Evolutionary conservation across 2,329 filamentous ascomycete genomes (phyloP).

Genomic region (Paraphaeosphaeria minitans): DNA sequence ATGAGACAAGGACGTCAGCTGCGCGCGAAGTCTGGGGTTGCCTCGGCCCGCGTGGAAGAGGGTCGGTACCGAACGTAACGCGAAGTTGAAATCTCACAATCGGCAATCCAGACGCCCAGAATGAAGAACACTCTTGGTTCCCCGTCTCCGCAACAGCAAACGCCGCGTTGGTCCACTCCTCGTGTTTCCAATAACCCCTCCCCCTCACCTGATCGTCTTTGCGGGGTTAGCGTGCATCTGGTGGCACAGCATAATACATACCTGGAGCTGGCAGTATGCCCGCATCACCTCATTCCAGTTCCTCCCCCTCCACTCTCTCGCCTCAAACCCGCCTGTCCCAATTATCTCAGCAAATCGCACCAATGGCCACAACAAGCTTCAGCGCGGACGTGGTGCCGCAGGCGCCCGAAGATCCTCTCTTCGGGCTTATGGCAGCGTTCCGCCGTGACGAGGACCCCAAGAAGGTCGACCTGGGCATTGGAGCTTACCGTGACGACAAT

Average conservation of each 20-base stretch:
- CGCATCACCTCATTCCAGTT: slow-evolving; percentile 25
- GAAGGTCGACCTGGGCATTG: slow-evolving; percentile 95
- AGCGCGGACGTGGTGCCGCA: slow-evolving; percentile 78
- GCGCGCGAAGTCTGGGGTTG: neutral
- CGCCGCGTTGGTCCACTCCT: slow-evolving; percentile 2
- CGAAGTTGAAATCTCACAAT: slow-evolving; percentile 18
- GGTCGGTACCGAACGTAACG: slow-evolving; percentile 11
- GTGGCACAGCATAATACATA: slow-evolving; percentile 25
- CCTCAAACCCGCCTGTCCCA: slow-evolving; percentile 55
- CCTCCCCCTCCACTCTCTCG: slow-evolving; percentile 23
- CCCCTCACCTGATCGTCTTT: slow-evolving; percentile 13
- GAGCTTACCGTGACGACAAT: slow-evolving; percentile 92
- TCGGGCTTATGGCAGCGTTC: slow-evolving; percentile 89
- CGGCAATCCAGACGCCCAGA: slow-evolving; percentile 17
- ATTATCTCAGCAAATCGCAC: slow-evolving; percentile 73
- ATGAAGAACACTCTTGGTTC: neutral
- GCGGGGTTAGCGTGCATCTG: slow-evolving; percentile 33
- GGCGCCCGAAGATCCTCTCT: slow-evolving; percentile 93
- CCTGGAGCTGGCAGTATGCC: slow-evolving; percentile 27
- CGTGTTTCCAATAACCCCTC: neutral
- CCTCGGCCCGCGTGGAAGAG: slow-evolving; percentile 6
- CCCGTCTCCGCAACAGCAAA: slow-evolving; percentile 1
- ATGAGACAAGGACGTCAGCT: slow-evolving; percentile 26
- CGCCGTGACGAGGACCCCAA: slow-evolving; percentile 73
- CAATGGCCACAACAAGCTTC: slow-evolving; percentile 69